Percentiles rank a stretch among this genome's conserved stretches.
phyloP scores from a whole-genome alignment of 2,329 filamentous ascomycete species.

The Monilinia fructigena region DNA sequence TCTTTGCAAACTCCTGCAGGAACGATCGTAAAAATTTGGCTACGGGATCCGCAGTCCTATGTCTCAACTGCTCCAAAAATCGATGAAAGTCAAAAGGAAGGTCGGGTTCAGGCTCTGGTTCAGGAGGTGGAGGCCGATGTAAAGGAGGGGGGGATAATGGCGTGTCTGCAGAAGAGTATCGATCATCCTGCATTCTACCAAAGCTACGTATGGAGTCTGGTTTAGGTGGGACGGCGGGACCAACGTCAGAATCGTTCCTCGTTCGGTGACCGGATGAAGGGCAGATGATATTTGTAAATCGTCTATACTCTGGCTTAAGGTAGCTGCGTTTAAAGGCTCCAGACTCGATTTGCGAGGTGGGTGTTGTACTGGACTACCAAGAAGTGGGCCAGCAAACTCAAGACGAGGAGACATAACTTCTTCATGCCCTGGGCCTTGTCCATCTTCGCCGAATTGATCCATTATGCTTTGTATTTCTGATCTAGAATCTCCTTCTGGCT shows the following conservation, averaged over 20 bases:
- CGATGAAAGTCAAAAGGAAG: constrained; percentile 96
- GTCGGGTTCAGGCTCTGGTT: constrained; percentile 75
- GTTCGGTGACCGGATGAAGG: constrained; percentile 24
- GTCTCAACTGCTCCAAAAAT: constrained; percentile 91
- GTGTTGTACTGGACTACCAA: constrained; percentile 65
- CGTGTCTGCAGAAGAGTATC: constrained; percentile 41
- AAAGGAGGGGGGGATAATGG: constrained; percentile 52
- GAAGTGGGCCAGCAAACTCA: constrained; percentile 76
- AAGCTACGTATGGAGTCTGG: constrained; percentile 39
- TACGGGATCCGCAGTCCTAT: constrained; percentile 96
- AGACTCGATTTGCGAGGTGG: constrained; percentile 85
- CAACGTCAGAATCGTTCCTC: constrained; percentile 37
- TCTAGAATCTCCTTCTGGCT: constrained; percentile 66
- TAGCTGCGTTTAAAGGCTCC: constrained; percentile 56
- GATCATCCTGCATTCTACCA: constrained; percentile 45
- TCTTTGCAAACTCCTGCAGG: constrained; percentile 89
- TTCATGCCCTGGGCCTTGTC: constrained; percentile 68
- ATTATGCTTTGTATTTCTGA: constrained; percentile 97
- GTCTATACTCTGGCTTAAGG: constrained; percentile 34
- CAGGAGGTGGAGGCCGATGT: constrained; percentile 64
- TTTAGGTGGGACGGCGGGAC: constrained; percentile 46
- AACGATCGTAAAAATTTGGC: constrained; percentile 95
- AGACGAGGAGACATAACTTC: constrained; percentile 91
- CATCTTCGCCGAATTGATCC: constrained; percentile 84
- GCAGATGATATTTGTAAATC: constrained; percentile 36